A percentile compares a stretch with the other conserved stretches of the same genome.
These are phyloP conservation scores for Atalantia buxifolia DNA, from an alignment of 345 rosid species.

Conservation along the genomic window DNA sequence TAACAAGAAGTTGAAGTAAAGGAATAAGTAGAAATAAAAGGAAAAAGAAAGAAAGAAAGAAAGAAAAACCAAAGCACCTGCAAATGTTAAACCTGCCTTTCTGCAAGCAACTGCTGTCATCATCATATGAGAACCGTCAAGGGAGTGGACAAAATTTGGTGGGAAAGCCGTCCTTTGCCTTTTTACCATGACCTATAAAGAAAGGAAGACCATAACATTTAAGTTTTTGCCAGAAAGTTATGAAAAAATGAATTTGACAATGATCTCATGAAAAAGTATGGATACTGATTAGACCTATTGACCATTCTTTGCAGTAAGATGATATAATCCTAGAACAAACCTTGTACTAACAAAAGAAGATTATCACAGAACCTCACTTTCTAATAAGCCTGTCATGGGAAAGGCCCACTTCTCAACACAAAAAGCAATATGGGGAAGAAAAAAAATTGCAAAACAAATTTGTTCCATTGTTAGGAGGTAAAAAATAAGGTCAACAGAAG, in stretches of 20 bases:
- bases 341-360: neutral
- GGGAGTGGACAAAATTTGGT: slow-evolving; percentile 97
- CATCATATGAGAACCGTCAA: slow-evolving; percentile 99
- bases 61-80: slow-evolving; percentile 46
- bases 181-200: slow-evolving; percentile 65
- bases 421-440: neutral
- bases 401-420: neutral
- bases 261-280: neutral
- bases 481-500: neutral
- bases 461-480: neutral
- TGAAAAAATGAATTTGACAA: neutral
- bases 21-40: slow-evolving; percentile 1
- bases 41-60: neutral
- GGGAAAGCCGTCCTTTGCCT: slow-evolving; percentile 96
- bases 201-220: neutral
- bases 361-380: neutral
- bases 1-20: slow-evolving; percentile 7
- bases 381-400: neutral
- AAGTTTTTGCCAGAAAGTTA: neutral
- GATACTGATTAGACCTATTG: neutral
- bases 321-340: neutral
- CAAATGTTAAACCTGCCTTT: slow-evolving; percentile 75
- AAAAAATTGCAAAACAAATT: neutral
- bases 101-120: slow-evolving; percentile 96
- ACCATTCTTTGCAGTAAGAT: neutral